Percentiles rank a stretch among this genome's conserved stretches.
These are phyloP conservation scores for Phyllosticta citribraziliensis DNA, from an alignment of 2,329 filamentous ascomycete genomes.

Conservation along the genomic window DNA sequence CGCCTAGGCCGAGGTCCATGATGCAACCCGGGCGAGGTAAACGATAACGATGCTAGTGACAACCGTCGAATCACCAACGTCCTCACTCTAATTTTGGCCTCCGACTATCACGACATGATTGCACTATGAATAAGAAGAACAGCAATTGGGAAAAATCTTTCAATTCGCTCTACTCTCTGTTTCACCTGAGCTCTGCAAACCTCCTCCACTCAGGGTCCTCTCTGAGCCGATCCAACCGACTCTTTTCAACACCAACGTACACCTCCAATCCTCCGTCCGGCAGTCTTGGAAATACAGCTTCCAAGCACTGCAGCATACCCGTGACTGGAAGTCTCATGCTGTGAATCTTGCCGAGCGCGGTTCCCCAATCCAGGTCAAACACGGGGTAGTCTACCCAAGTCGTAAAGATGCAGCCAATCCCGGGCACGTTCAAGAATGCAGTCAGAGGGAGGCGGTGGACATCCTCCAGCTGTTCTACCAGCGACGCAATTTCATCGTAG, in stretches of 20 bases:
- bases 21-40: neutral
- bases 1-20: neutral
- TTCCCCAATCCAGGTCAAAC: conserved; percentile 2
- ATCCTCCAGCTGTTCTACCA: neutral
- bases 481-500: neutral
- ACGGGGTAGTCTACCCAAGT: neutral
- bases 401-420: neutral
- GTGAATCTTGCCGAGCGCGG: neutral
- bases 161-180: neutral
- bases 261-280: conserved; percentile 2
- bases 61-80: neutral
- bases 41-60: neutral
- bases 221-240: neutral
- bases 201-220: neutral
- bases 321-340: neutral
- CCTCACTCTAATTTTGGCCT: neutral
- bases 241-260: neutral
- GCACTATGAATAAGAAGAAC: neutral
- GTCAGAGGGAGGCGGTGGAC: neutral
- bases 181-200: neutral
- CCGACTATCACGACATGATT: neutral
- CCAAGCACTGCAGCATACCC: neutral
- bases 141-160: neutral
- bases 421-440: neutral
- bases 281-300: neutral